phyloP scores from a whole-genome alignment of 2,329 filamentous ascomycete species.

The Penicillium freii region DNA sequence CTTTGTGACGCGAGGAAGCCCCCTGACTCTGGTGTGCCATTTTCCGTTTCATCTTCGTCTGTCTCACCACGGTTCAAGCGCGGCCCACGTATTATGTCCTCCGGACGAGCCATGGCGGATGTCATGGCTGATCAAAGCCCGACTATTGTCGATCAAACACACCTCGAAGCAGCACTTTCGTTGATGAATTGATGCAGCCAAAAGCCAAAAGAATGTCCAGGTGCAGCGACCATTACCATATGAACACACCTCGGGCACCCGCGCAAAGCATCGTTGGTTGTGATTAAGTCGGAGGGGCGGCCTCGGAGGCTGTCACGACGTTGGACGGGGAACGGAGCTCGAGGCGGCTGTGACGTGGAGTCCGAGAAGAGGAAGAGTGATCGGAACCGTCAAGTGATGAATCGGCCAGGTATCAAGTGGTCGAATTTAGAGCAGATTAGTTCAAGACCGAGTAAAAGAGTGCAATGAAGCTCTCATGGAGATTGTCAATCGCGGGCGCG shows the following conservation, averaged over 20 bases:
- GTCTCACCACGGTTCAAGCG: constrained; percentile 32
- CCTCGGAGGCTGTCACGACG: constrained; percentile 3
- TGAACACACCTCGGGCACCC: not conserved
- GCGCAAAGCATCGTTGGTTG: constrained; percentile 17
- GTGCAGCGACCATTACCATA: constrained; percentile 12
- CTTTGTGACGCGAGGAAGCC: constrained; percentile 25
- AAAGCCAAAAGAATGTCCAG: not conserved
- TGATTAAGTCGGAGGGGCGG: constrained; percentile 4
- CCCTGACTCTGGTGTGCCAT: constrained; percentile 29
- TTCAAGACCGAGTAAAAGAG: constrained; percentile 6
- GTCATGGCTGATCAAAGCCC: constrained; percentile 24
- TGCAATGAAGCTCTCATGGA: constrained; percentile 11
- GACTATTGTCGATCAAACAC: constrained; percentile 2
- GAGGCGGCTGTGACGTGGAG: not conserved
- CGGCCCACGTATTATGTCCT: constrained; percentile 38
- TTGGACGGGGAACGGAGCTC: not conserved
- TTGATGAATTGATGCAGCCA: not conserved
- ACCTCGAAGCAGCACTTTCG: not conserved
- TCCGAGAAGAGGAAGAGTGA: not conserved
- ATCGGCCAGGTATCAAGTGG: not conserved
- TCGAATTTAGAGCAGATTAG: constrained; percentile 3
- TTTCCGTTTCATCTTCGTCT: constrained; percentile 34
- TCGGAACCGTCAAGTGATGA: not conserved
- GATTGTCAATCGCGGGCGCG: not conserved
- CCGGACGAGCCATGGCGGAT: constrained; percentile 39